Evolutionary conservation across 352 stramenopile genomes (phyloP), one percentile per base, ranked within the genome.

Genomic region (Phytophthora meadii): DNA sequence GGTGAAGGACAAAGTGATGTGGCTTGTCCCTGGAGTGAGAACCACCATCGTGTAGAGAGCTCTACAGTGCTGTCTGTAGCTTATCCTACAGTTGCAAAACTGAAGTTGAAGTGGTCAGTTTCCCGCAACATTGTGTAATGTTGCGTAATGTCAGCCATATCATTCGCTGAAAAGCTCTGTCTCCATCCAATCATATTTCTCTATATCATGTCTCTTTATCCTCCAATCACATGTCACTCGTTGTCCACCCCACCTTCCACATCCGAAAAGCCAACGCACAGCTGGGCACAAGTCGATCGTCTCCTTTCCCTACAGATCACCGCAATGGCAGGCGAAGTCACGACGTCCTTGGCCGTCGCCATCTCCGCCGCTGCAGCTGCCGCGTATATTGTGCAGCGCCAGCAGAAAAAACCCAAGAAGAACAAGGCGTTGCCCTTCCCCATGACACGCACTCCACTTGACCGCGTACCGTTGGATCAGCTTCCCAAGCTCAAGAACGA

Each of bases 401-500:
- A 90, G 67, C 68, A 83, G 56, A 48, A 70, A 50, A 66, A 75
- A 52, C n/a, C 12, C 25, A 73, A 61, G 24, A 55, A 52, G 12
- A 63, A 84, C 55, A 68, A 84, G 59, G 30, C 50, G 14, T 53
- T 79, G 25, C 84, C 87, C 24, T 95, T 91, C 70, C 83, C 84
- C 34, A 79, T 53, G 50, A 77, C 54, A 54, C 84, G 84, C 68
- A 95, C 79, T 65, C 87, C 87, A 15, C 40, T 95, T 39, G 76
- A 92, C 67, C 87, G 87, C 52, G 54, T 93, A 34, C 68, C 86
- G 45, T 66, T 93, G 37, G 76, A 86, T 42, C 68, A 89, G 36
- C 68, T 94, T 58, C 87, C 87, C n/a, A 82, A 84, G 68, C 76
- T 96, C 57, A 95, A 96, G 71, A 98, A 98, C 75, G 89, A 97